Evolutionary conservation across 176 grass and related monocot genomes (phyloP).

Genomic region (Cymbopogon citratus): DNA sequence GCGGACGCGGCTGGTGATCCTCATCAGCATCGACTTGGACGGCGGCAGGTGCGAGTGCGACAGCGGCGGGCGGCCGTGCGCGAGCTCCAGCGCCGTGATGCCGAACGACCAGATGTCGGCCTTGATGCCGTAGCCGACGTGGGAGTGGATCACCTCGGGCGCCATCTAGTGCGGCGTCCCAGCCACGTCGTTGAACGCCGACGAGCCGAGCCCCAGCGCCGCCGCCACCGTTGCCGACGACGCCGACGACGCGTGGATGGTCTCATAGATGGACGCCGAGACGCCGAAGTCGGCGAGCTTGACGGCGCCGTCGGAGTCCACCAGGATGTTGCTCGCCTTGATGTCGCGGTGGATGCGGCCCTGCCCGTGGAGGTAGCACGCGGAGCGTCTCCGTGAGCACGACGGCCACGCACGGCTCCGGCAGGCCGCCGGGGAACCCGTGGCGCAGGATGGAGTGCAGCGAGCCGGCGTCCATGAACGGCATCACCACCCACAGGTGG

Average conservation of each 20-base stretch:
- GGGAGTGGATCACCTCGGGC: slow-evolving; percentile 91
- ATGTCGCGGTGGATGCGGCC: slow-evolving; percentile 91
- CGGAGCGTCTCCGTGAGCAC: slow-evolving; percentile 69
- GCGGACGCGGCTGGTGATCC: slow-evolving; percentile 62
- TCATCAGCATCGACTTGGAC: slow-evolving; percentile 75
- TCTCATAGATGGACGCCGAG: slow-evolving; percentile 88
- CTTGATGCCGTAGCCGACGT: slow-evolving; percentile 80
- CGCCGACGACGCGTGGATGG: background rate
- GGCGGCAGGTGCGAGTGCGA: slow-evolving; percentile 81
- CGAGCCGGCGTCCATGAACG: slow-evolving; percentile 85
- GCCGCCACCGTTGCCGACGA: background rate
- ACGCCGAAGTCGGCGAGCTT: slow-evolving; percentile 93
- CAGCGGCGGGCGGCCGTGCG: slow-evolving; percentile 74
- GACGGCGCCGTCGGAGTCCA: slow-evolving; percentile 75
- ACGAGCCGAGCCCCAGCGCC: slow-evolving; percentile 13
- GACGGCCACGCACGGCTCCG: slow-evolving; percentile 56
- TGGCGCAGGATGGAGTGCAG: slow-evolving; percentile 73
- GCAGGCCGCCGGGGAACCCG: slow-evolving; percentile 58
- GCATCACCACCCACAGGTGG: slow-evolving; percentile 92
- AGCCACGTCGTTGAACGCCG: slow-evolving; percentile 61
- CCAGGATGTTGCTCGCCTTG: slow-evolving; percentile 77
- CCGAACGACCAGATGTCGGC: slow-evolving; percentile 96
- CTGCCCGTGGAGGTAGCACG: slow-evolving; percentile 76
- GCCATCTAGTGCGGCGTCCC: slow-evolving; percentile 97
- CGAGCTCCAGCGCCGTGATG: slow-evolving; percentile 86